Conservation (phyloP, 805 yeast genomes). For the Nakazawaea ambrosiae region DNA sequence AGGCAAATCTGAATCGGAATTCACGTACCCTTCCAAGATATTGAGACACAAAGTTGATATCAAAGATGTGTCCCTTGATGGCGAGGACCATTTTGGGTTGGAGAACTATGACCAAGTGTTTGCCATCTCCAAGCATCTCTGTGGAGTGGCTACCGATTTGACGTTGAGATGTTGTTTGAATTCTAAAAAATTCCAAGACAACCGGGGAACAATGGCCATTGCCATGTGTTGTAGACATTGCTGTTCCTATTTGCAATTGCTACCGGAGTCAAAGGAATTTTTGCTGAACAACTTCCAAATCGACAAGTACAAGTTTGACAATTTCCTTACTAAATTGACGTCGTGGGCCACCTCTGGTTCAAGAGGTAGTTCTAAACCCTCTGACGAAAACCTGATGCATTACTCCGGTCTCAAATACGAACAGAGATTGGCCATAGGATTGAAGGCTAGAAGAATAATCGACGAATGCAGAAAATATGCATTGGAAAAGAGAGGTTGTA, state of each 20-base stretch:
- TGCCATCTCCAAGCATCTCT: constrained; percentile 80
- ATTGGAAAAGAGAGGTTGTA: constrained; percentile 30
- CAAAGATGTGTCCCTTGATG: constrained; percentile 57
- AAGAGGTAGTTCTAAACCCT: constrained; percentile 27
- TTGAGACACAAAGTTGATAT: constrained; percentile 67
- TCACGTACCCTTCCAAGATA: constrained; percentile 20
- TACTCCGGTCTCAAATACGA: constrained; percentile 34
- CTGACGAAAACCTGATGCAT: constrained; percentile 26
- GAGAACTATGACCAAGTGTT: constrained; percentile 23
- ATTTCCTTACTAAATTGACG: constrained; percentile 50
- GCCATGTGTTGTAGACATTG: constrained; percentile 94
- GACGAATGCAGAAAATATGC: constrained; percentile 66
- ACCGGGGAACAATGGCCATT: constrained; percentile 50
- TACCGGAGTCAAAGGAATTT: constrained; percentile 38
- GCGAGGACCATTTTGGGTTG: constrained; percentile 32
- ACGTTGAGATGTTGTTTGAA: constrained; percentile 49
- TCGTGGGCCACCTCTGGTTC: constrained; percentile 88
- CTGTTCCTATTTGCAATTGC: constrained; percentile 53
- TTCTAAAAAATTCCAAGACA: constrained; percentile 5
- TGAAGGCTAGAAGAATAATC: constrained; percentile 60
- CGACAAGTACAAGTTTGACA: constrained; percentile 21
- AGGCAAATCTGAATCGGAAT: constrained; percentile 13
- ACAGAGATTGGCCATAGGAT: constrained; percentile 56
- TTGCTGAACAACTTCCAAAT: constrained; percentile 26
- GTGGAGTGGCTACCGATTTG: constrained; percentile 92